These are phyloP conservation scores for Schwanniomyces etchellsii DNA, from an alignment of 1,139 yeast genomes.

Conservation along the genomic window DNA sequence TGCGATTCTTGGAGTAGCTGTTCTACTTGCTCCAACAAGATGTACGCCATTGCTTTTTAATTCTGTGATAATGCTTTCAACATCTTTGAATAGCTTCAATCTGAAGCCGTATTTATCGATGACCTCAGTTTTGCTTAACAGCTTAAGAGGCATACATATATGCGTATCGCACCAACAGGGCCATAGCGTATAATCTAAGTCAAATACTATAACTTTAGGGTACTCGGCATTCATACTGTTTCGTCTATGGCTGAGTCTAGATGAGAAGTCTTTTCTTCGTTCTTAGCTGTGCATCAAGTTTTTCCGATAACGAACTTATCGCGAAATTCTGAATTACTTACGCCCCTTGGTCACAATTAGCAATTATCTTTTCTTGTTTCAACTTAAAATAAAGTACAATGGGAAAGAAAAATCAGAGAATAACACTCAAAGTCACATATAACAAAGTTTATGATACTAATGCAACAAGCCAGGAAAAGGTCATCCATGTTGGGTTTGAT, in stretches of 20 bases:
- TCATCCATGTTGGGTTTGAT: neutral
- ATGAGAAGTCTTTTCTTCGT: too few relatives aligned
- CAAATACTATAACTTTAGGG: conserved; percentile 66
- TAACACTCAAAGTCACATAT: neutral
- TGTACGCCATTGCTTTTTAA: conserved; percentile 35
- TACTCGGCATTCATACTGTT: conserved; percentile 15
- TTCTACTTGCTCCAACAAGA: conserved; percentile 64
- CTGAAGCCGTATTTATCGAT: conserved; percentile 44
- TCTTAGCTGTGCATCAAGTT: neutral
- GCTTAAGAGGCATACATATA: conserved; percentile 41
- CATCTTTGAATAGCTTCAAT: conserved; percentile 54
- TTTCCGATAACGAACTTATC: too few relatives aligned
- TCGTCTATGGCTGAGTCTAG: too few relatives aligned
- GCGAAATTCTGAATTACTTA: too few relatives aligned
- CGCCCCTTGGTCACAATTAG: too few relatives aligned
- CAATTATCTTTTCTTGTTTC: too few relatives aligned
- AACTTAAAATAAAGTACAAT: too few relatives aligned
- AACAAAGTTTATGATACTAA: neutral
- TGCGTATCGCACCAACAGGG: conserved; percentile 69
- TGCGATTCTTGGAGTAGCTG: conserved; percentile 62
- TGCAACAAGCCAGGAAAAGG: neutral
- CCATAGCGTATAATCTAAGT: conserved; percentile 75
- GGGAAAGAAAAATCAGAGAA: neutral
- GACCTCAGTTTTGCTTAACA: conserved; percentile 16
- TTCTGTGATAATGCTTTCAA: conserved; percentile 47